Conservation (phyloP, 768 basidiomycete species). For the Russula griseocarnosa region DNA sequence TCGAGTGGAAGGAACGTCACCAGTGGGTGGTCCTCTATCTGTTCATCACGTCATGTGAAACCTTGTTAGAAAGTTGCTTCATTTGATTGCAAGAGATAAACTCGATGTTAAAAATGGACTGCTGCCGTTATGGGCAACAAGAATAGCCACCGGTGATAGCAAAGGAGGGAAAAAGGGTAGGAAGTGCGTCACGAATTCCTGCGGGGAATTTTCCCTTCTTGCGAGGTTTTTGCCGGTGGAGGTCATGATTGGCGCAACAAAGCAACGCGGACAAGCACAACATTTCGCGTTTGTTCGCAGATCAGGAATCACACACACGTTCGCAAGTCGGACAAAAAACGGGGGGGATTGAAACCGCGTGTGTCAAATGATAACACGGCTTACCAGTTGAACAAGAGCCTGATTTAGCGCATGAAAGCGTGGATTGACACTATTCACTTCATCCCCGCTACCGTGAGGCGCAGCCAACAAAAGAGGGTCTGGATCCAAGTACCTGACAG, state of each 20-base stretch:
- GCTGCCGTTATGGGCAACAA: conserved; percentile 18
- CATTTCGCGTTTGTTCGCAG: conserved; percentile 15
- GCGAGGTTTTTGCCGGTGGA: conserved; percentile 18
- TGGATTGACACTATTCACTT: conserved; percentile 57
- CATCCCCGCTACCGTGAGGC: conserved; percentile 51
- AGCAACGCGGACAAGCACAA: conserved; percentile 17
- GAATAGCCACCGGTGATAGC: conserved; percentile 13
- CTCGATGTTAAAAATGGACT: conserved; percentile 6
- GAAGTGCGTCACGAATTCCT: conserved; percentile 11
- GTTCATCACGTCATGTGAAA: conserved; percentile 22
- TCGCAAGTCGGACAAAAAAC: conserved; percentile 8
- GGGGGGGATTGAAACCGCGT: conserved; percentile 10
- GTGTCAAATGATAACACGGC: conserved; percentile 32
- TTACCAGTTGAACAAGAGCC: conserved; percentile 90
- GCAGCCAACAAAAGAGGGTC: conserved; percentile 83
- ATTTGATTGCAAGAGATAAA: conserved; percentile 2
- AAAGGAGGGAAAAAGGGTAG: conserved; percentile 10
- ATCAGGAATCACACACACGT: conserved; percentile 16
- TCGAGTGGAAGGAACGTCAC: conserved; percentile 96
- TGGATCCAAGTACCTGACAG: conserved; percentile 78
- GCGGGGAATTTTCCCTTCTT: neutral
- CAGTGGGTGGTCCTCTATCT: conserved; percentile 98
- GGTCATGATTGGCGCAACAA: conserved; percentile 15
- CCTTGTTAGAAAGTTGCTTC: conserved; percentile 17
- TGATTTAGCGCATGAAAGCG: conserved; percentile 91